These are phyloP conservation scores for Alloteropsis semialata DNA, from an alignment of 176 grass and related monocot species.

Conservation along the genomic window DNA sequence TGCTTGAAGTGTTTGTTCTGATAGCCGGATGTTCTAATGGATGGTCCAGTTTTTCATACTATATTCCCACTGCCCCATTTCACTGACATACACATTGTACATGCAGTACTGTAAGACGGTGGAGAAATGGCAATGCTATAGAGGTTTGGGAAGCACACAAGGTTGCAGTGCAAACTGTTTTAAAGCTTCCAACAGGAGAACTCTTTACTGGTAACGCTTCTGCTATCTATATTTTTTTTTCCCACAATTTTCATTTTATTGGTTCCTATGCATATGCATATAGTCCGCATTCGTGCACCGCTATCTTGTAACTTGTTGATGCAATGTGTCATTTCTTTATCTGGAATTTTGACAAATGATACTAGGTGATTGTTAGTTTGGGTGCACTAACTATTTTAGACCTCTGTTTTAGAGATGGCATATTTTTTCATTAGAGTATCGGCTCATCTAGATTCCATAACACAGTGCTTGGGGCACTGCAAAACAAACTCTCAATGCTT, in stretches of 20 bases:
- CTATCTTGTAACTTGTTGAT: not conserved
- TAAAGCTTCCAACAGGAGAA: conserved; percentile 78
- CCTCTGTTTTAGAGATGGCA: not conserved
- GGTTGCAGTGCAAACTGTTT: conserved; percentile 81
- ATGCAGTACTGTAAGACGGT: conserved; percentile 80
- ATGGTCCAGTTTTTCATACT: not conserved
- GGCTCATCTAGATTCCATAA: not conserved
- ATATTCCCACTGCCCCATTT: not conserved
- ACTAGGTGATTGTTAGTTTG: not conserved
- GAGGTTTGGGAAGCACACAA: conserved; percentile 98
- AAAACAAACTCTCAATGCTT: not conserved
- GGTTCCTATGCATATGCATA: not conserved
- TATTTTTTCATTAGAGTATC: not conserved
- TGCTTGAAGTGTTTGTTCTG: conserved; percentile 18
- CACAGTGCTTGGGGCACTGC: not conserved
- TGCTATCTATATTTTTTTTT: not conserved
- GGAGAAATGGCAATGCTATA: conserved; percentile 73
- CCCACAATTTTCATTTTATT: conserved; percentile 2
- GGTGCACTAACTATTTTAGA: not conserved
- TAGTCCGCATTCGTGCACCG: conserved; percentile 1
- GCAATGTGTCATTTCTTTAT: not conserved
- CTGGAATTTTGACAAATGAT: not conserved
- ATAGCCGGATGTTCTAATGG: not conserved
- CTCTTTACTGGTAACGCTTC: conserved; percentile 68
- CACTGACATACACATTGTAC: conserved; percentile 26